phyloP scores from a whole-genome alignment of 345 rosid genomes.

The Erysimum cheiranthoides region DNA sequence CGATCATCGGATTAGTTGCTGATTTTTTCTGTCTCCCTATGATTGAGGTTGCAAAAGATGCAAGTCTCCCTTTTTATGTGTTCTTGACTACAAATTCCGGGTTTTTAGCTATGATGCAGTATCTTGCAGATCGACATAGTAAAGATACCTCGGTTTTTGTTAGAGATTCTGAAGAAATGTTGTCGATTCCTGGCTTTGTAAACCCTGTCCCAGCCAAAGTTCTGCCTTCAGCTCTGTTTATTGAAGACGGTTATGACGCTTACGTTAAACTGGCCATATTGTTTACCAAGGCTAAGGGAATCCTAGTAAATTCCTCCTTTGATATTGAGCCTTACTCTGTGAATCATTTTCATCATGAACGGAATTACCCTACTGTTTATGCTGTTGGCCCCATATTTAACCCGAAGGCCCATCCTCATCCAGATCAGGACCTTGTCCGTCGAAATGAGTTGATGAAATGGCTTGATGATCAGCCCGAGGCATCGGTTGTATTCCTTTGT shows the following conservation, averaged over 20 bases:
- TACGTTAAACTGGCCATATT: conserved; percentile 46
- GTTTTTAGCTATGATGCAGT: conserved; percentile 51
- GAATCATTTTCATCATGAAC: conserved; percentile 35
- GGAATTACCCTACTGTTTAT: conserved; percentile 46
- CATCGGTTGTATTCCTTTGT: conserved; percentile 62
- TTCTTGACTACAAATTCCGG: conserved; percentile 53
- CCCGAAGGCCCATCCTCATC: conserved; percentile 42
- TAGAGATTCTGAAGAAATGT: conserved; percentile 30
- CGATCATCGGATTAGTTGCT: conserved; percentile 50
- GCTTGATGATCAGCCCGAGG: conserved; percentile 60
- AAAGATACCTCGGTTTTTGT: conserved; percentile 38
- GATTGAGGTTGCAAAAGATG: conserved; percentile 52
- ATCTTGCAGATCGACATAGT: conserved; percentile 46
- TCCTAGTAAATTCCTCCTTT: conserved; percentile 52
- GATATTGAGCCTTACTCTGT: conserved; percentile 56
- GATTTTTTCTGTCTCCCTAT: conserved; percentile 57
- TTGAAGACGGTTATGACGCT: conserved; percentile 50
- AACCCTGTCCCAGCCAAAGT: conserved; percentile 52
- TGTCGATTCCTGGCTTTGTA: conserved; percentile 50
- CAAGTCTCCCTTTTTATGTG: conserved; percentile 55
- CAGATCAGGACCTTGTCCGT: conserved; percentile 43
- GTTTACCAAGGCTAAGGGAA: conserved; percentile 50
- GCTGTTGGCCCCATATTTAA: conserved; percentile 55
- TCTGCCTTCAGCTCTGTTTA: conserved; percentile 49
- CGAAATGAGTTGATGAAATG: conserved; percentile 48